Conservation (phyloP, 345 rosid species). For the Raphanus raphanistrum region DNA sequence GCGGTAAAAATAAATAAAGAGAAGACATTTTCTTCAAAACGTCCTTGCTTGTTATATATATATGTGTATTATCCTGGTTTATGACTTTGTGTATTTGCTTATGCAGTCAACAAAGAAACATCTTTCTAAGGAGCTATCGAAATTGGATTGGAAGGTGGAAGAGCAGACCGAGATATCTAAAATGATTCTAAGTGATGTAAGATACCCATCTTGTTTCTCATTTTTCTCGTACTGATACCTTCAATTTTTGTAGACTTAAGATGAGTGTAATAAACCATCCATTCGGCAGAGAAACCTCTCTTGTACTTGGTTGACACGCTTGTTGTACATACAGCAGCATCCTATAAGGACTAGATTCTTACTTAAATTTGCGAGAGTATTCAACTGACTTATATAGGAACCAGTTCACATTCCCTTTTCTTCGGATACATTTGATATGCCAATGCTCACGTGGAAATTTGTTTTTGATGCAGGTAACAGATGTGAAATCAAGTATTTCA, state of each 20-base stretch:
- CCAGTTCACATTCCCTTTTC: not conserved
- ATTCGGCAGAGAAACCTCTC: not conserved
- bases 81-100: slow-evolving; percentile 20
- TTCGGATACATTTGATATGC: slow-evolving; percentile 5
- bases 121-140: slow-evolving; percentile 70
- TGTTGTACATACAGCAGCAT: not conserved
- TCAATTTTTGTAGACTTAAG: not conserved
- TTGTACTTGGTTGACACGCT: not conserved
- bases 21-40: not conserved
- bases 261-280: not conserved
- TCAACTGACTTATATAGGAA: no score
- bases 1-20: slow-evolving; percentile 48
- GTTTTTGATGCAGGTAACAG: slow-evolving; percentile 57
- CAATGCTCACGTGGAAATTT: slow-evolving; percentile 22
- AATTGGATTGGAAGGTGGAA: slow-evolving; percentile 82
- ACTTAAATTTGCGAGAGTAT: not conserved
- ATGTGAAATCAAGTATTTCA: slow-evolving; percentile 69
- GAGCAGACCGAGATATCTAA: slow-evolving; percentile 74
- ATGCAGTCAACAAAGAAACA: slow-evolving; percentile 82
- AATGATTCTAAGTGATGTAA: slow-evolving; percentile 64
- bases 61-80: slow-evolving; percentile 6
- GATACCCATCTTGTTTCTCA: not conserved
- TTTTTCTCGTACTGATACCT: slow-evolving; percentile 10
- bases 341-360: slow-evolving; percentile 1
- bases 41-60: slow-evolving; percentile 14